These are phyloP conservation scores for Misopates orontium DNA, from an alignment of 257 asterid species.

Conservation along the genomic window DNA sequence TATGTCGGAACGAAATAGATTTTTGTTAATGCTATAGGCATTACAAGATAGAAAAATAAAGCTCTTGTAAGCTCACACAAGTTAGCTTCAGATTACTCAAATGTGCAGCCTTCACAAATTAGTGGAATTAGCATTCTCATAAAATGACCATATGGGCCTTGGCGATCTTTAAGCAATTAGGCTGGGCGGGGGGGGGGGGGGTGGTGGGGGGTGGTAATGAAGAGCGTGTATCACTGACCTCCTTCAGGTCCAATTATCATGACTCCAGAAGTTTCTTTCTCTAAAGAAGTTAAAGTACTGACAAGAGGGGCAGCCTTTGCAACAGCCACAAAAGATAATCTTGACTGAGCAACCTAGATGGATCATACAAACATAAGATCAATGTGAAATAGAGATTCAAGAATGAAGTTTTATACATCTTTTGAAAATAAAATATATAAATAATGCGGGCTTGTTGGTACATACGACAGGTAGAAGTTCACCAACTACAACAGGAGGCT, in stretches of 20 bases:
- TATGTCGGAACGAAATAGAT: too few species aligned
- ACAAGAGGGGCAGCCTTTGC: conserved; percentile 85
- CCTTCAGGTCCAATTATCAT: conserved; percentile 98
- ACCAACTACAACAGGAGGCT: conserved; percentile 57
- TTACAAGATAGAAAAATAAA: background rate
- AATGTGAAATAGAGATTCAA: background rate
- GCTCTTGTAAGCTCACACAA: conserved; percentile 6
- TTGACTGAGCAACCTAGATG: conserved; percentile 61
- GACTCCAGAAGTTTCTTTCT: conserved; percentile 57
- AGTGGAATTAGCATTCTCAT: background rate
- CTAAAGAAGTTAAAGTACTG: conserved; percentile 41
- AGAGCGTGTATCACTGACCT: conserved; percentile 51
- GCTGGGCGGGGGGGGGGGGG: background rate
- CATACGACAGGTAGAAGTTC: conserved; percentile 69
- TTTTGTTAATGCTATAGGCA: background rate
- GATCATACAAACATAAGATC: conserved; percentile 12
- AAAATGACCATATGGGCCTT: background rate
- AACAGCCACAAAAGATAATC: conserved; percentile 72
- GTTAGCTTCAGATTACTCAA: conserved; percentile 7
- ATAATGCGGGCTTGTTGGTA: conserved; percentile 2
- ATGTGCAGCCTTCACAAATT: background rate
- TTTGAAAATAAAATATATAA: background rate
- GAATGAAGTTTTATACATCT: background rate
- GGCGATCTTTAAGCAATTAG: conserved; percentile 1
- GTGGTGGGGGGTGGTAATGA: conserved; percentile 2